A percentile compares a stretch with the other conserved stretches of the same genome.
Conservation (phyloP, 2,329 filamentous ascomycete genomes). For the Cordyceps fumosorosea region DNA sequence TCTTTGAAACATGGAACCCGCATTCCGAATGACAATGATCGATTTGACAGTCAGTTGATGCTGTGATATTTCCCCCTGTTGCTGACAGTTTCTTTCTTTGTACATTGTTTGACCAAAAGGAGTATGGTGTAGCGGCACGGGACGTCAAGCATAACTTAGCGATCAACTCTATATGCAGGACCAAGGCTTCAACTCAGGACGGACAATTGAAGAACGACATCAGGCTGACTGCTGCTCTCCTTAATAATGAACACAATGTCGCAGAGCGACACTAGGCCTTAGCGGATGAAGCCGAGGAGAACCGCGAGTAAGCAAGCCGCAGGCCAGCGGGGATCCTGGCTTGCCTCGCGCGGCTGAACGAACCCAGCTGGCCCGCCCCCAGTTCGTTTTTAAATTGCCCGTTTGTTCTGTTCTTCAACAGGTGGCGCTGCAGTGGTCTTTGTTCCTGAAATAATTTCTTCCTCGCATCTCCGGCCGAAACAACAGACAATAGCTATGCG, state of each 20-base stretch:
- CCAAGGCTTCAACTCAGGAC: neutral
- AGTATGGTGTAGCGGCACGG: neutral
- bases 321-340: neutral
- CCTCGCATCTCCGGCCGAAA: neutral
- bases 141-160: neutral
- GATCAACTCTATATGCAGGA: neutral
- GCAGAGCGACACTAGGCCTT: neutral
- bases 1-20: neutral
- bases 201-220: neutral
- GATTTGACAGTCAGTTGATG: neutral
- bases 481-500: neutral
- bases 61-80: neutral
- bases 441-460: neutral
- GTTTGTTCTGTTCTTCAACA: neutral
- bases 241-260: neutral
- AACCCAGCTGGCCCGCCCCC: constrained; percentile 7
- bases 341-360: constrained; percentile 5
- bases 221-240: neutral
- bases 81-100: neutral
- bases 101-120: neutral
- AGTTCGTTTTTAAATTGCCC: neutral
- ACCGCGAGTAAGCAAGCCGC: neutral
- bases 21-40: neutral
- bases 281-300: no score
- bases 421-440: neutral